phyloP scores from a whole-genome alignment of 306 rosid species.

The Morella rubra region DNA sequence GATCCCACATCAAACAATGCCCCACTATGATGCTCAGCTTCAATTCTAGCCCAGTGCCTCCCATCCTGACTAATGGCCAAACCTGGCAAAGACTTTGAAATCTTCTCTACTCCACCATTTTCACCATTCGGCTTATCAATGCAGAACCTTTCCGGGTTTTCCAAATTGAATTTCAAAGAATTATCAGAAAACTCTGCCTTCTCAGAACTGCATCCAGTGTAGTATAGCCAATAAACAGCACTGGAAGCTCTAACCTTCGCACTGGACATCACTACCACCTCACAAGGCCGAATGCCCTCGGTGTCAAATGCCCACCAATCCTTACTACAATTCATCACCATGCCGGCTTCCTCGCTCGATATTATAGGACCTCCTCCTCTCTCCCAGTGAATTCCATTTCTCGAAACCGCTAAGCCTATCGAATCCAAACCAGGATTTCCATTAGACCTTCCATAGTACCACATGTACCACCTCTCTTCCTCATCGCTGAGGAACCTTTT shows the following conservation, averaged over 20 bases:
- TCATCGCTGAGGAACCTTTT: slow-evolving; percentile 73
- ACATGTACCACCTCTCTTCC: slow-evolving; percentile 87
- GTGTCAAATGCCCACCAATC: slow-evolving; percentile 89
- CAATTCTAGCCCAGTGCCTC: slow-evolving; percentile 87
- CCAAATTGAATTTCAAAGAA: slow-evolving; percentile 28
- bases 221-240: slow-evolving; percentile 78
- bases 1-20: slow-evolving; percentile 71
- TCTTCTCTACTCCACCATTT: slow-evolving; percentile 23
- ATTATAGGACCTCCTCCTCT: slow-evolving; percentile 52
- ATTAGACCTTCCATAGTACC: slow-evolving; percentile 66
- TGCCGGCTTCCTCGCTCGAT: slow-evolving; percentile 58
- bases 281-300: slow-evolving; percentile 62
- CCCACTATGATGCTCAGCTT: slow-evolving; percentile 84
- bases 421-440: slow-evolving; percentile 44
- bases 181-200: slow-evolving; percentile 35
- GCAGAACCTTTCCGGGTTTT: slow-evolving; percentile 45
- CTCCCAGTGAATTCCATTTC: slow-evolving; percentile 92
- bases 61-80: slow-evolving; percentile 87
- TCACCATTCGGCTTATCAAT: slow-evolving; percentile 10
- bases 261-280: slow-evolving; percentile 75
- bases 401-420: slow-evolving; percentile 71
- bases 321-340: slow-evolving; percentile 53
- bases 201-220: slow-evolving; percentile 54
- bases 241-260: slow-evolving; percentile 52
- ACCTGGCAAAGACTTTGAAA: slow-evolving; percentile 66